Evolutionary conservation across 768 basidiomycete species (phyloP), one percentile per base, ranked within the genome.

Genomic region (Jaapia argillacea): DNA sequence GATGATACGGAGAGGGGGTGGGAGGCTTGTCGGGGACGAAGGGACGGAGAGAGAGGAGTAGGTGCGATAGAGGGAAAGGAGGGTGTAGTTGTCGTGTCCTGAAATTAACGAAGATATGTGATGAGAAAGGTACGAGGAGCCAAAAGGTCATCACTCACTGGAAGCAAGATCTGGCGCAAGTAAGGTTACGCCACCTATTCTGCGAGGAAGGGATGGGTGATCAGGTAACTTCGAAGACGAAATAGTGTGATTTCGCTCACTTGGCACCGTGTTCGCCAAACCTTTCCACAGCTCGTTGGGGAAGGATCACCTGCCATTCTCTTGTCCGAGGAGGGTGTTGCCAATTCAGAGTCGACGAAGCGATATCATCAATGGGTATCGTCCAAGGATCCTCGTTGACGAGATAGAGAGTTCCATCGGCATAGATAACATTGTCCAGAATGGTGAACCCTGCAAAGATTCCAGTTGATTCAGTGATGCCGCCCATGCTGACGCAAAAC

Each of bases 351-450:
- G 50, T 40, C 4, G 70, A 65, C 4, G 73, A 72, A 0, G 60
- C 66, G 20, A 85, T 80, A 1, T 67, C 60, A 4, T 58, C 58
- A 24, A 80, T 56, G 1, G 89, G 91, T 40, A 89, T 71, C n/a
- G 65, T 62, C 2, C 68, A 58, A 4, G 70, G 69, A 46, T 79
- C 67, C 56, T 90, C 80, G 3, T 81, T 75, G 26, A 93, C 79
- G 46, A 93, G 59, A 58, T 78, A 87, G 47, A 88, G 71, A 2
- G 77, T 77, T 6, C 79, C 79, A 50, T 84, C 79, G 52, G 73
- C 66, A n/a, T 85, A 61, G 53, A 83, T 75, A n/a, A 88, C 70
- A 47, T 87, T 83, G 53, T 92, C 86, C 44, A 93, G 66, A 36
- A 91, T 74, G 1, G 85, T 89, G 63, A 80, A 87, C 3, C 91